Conservation (phyloP, 2,329 filamentous ascomycete genomes). For the Neopestalotiopsis rosae region DNA sequence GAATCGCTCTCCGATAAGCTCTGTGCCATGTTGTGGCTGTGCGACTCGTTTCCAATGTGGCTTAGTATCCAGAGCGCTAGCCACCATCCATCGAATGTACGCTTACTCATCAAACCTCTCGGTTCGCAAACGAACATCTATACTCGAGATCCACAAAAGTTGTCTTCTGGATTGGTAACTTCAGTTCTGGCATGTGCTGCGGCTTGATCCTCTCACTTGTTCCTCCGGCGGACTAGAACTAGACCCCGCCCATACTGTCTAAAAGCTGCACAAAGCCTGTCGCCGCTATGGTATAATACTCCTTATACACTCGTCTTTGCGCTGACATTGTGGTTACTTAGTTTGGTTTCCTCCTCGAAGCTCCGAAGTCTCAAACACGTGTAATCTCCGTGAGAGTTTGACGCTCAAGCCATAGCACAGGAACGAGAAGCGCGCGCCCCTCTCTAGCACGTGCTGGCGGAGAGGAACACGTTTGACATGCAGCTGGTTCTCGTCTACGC, state of each 20-base stretch:
- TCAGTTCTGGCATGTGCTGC: not conserved
- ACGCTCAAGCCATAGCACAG: not conserved
- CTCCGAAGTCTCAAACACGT: constrained; percentile 10
- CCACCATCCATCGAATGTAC: not conserved
- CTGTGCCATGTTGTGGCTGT: not conserved
- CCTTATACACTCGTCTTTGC: not conserved
- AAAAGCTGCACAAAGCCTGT: too few species aligned
- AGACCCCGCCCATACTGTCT: too few species aligned
- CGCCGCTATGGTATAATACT: not conserved
- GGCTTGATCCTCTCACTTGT: not conserved
- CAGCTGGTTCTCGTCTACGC: not conserved
- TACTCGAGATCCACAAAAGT: not conserved
- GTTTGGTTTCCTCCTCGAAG: not conserved
- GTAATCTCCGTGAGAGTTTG: constrained; percentile 10
- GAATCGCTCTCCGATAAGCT: not conserved
- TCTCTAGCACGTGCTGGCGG: not conserved
- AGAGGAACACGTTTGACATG: not conserved
- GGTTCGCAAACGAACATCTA: not conserved
- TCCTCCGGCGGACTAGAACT: too few species aligned
- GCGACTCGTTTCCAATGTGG: not conserved
- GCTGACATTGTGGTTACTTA: not conserved
- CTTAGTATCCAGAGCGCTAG: not conserved
- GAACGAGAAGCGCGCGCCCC: not conserved
- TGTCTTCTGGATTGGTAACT: not conserved
- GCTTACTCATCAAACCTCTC: constrained; percentile 6